Conservation (phyloP, 805 yeast genomes). For the Torulaspora quercuum region DNA sequence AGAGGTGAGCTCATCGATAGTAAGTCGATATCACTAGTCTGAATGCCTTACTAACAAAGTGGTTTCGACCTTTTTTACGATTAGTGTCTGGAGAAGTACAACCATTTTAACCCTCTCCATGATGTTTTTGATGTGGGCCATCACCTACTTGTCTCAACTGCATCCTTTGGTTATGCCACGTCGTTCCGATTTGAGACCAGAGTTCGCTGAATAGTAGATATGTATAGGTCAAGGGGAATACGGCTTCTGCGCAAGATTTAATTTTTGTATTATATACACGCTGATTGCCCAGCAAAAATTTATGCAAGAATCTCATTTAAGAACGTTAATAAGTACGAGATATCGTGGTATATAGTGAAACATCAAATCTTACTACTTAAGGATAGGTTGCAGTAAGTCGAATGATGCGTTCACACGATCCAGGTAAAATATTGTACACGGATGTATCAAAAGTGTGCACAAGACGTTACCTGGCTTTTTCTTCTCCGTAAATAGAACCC, state of each 20-base stretch:
- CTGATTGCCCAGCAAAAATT: too few relatives aligned
- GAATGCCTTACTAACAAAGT: conserved; percentile 4
- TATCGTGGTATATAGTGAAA: conserved; percentile 22
- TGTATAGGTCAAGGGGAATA: background rate
- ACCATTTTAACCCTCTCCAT: conserved; percentile 63
- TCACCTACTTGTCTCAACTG: conserved; percentile 78
- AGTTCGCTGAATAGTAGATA: conserved; percentile 40
- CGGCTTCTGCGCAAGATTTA: background rate
- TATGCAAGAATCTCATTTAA: too few relatives aligned
- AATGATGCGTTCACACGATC: conserved; percentile 46
- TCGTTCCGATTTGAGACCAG: conserved; percentile 87
- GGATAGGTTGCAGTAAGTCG: conserved; percentile 9
- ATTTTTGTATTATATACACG: conserved; percentile 1
- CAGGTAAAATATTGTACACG: conserved; percentile 37
- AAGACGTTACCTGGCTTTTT: conserved; percentile 45
- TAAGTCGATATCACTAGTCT: background rate
- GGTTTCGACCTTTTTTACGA: background rate
- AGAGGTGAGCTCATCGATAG: too few relatives aligned
- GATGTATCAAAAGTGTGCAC: conserved; percentile 48
- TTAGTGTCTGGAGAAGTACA: conserved; percentile 67
- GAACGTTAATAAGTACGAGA: too few relatives aligned
- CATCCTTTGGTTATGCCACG: conserved; percentile 91
- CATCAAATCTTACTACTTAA: conserved; percentile 15
- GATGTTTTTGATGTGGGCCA: conserved; percentile 90
- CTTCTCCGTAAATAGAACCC: conserved; percentile 64